Percentiles rank a stretch among this genome's conserved stretches.
These are phyloP conservation scores for Candida andamanensis DNA, from an alignment of 805 yeast species.

Conservation along the genomic window DNA sequence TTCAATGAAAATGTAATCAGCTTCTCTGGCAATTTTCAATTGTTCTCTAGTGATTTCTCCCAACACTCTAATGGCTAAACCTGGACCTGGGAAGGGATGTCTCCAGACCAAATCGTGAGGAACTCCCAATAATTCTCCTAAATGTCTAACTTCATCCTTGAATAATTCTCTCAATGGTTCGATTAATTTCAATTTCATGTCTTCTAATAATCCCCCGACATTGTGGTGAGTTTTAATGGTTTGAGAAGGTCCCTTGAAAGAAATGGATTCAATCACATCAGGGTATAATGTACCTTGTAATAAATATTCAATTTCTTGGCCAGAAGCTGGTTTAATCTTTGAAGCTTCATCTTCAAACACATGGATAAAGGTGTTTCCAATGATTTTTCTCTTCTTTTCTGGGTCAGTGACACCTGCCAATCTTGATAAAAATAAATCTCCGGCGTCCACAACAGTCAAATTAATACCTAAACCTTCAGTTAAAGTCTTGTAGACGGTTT, in stretches of 20 bases:
- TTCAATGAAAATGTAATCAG: constrained; percentile 92
- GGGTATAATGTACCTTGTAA: constrained; percentile 98
- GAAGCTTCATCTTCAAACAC: constrained; percentile 96
- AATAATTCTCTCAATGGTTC: constrained; percentile 98
- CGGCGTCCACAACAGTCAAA: constrained; percentile 89
- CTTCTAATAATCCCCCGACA: constrained; percentile 95
- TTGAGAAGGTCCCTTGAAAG: constrained; percentile 99
- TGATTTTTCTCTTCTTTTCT: constrained; percentile 97
- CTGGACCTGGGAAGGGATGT: constrained; percentile 99
- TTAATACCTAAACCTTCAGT: constrained; percentile 93
- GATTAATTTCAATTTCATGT: constrained; percentile 96
- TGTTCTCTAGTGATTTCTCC: constrained; percentile 95
- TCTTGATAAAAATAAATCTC: constrained; percentile 80
- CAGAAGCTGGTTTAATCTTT: constrained; percentile 81
- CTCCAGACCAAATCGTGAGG: constrained; percentile 98
- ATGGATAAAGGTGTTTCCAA: constrained; percentile 95
- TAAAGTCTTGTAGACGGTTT: constrained; percentile 79
- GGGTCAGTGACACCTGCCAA: constrained; percentile 96
- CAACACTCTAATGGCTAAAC: constrained; percentile 95
- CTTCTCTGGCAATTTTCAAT: constrained; percentile 95
- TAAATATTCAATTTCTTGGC: constrained; percentile 85
- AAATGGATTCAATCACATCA: constrained; percentile 96
- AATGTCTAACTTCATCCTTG: constrained; percentile 96
- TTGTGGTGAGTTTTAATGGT: constrained; percentile 99
- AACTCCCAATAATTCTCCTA: constrained; percentile 92